phyloP scores from a whole-genome alignment of 2,329 filamentous ascomycete species.

The Rhynchosporium agropyri region DNA sequence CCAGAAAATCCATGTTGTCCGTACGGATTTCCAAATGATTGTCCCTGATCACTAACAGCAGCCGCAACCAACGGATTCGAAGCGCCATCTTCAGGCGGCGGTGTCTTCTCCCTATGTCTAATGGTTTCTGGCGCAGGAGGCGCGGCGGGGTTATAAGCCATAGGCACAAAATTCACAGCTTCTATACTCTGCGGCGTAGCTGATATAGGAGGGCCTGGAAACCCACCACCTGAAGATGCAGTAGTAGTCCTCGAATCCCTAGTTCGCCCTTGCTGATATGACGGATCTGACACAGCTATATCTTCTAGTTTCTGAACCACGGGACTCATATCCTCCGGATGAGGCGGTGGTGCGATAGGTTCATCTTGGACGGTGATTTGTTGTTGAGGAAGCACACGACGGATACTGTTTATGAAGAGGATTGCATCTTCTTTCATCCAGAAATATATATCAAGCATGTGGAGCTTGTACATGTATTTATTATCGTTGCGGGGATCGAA shows the following conservation, averaged over 20 bases:
- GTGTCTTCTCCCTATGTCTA: constrained; percentile 76
- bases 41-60: constrained; percentile 58
- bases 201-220: constrained; percentile 42
- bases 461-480: constrained; percentile 78
- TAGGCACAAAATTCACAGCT: constrained; percentile 58
- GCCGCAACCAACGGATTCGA: constrained; percentile 61
- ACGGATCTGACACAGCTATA: constrained; percentile 65
- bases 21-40: constrained; percentile 54
- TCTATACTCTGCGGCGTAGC: constrained; percentile 42
- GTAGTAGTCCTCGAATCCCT: constrained; percentile 36
- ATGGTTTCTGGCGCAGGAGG: constrained; percentile 74
- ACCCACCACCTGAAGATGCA: constrained; percentile 20
- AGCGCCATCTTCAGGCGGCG: constrained; percentile 68
- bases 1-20: constrained; percentile 32
- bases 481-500: constrained; percentile 73
- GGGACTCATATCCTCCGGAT: constrained; percentile 59
- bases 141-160: constrained; percentile 79
- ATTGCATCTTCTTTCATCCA: constrained; percentile 75
- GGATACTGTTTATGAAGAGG: constrained; percentile 69
- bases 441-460: constrained; percentile 77
- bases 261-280: constrained; percentile 45
- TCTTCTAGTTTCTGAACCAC: constrained; percentile 75
- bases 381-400: constrained; percentile 62
- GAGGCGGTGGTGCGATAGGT: constrained; percentile 54
- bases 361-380: constrained; percentile 68